These are phyloP conservation scores for Apiotrichum domesticum DNA, from an alignment of 1,284 basidiomycete genomes.

Conservation along the genomic window DNA sequence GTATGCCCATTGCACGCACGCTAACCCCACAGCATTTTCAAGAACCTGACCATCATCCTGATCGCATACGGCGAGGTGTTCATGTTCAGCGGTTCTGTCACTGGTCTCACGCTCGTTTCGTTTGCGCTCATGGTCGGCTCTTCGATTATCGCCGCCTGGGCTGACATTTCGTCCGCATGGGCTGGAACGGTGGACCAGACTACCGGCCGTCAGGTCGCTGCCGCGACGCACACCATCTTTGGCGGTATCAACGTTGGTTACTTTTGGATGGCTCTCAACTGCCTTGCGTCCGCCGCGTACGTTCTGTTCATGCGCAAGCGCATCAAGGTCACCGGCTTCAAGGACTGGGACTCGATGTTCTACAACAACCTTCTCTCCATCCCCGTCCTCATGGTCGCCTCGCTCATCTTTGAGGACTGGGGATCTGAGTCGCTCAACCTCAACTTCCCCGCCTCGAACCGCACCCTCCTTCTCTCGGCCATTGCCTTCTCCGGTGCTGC, in stretches of 20 bases:
- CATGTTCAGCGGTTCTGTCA: conserved; percentile 91
- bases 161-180: conserved; percentile 82
- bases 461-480: conserved; percentile 72
- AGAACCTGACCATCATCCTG: conserved; percentile 97
- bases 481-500: conserved; percentile 95
- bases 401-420: conserved; percentile 88
- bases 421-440: conserved; percentile 64
- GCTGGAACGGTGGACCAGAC: conserved; percentile 55
- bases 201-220: conserved; percentile 33
- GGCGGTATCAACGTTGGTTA: conserved; percentile 74
- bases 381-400: conserved; percentile 77
- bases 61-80: conserved; percentile 97
- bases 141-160: conserved; percentile 89
- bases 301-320: conserved; percentile 94
- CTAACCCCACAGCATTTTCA: conserved; percentile 66
- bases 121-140: conserved; percentile 96
- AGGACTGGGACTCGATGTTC: conserved; percentile 99
- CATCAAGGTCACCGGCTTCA: conserved; percentile 96
- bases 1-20: too few species aligned
- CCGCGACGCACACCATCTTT: conserved; percentile 27
- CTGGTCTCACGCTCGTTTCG: conserved; percentile 76
- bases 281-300: conserved; percentile 83
- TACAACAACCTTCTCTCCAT: conserved; percentile 97
- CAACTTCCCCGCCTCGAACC: conserved; percentile 85
- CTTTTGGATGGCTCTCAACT: conserved; percentile 95